These are phyloP conservation scores for Hyphodiscus sp. DNA, from an alignment of 2,329 filamentous ascomycete genomes.

Conservation along the genomic window DNA sequence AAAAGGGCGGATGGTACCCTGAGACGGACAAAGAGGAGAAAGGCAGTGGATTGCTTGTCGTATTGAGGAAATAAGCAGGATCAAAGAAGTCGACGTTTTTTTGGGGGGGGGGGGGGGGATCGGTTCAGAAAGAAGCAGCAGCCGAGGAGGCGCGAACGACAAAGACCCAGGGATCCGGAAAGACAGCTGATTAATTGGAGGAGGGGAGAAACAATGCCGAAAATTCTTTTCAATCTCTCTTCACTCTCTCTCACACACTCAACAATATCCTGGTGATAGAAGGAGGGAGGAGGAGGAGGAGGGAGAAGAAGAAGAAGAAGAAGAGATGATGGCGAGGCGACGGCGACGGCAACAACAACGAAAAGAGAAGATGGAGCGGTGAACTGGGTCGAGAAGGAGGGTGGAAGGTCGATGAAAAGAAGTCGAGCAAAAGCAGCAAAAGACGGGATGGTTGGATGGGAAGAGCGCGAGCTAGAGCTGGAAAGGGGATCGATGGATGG, in stretches of 20 bases:
- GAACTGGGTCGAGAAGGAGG: not conserved
- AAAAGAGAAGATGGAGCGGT: not conserved
- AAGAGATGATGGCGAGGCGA: not conserved
- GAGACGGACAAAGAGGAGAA: not conserved
- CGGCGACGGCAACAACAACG: not conserved
- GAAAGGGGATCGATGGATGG: not conserved
- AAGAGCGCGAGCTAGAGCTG: not conserved
- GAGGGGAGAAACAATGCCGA: not conserved
- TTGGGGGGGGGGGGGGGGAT: too few species aligned
- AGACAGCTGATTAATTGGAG: not conserved
- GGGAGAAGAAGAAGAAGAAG: not conserved
- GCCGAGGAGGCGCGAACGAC: not conserved
- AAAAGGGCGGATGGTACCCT: not conserved
- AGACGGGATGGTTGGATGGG: not conserved
- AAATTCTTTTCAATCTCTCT: not conserved
- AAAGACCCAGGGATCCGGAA: not conserved
- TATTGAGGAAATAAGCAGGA: not conserved
- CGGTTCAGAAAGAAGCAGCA: not conserved
- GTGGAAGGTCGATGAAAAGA: too few species aligned
- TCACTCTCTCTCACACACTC: not conserved
- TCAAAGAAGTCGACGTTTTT: not conserved
- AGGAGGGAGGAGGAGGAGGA: not conserved
- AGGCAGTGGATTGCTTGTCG: not conserved
- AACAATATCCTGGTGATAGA: not conserved
- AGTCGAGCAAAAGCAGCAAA: not conserved